Evolutionary conservation across 2,329 filamentous ascomycete genomes (phyloP), one percentile per base, ranked within the genome.

Genomic region (Pseudogymnoascus sp.): DNA sequence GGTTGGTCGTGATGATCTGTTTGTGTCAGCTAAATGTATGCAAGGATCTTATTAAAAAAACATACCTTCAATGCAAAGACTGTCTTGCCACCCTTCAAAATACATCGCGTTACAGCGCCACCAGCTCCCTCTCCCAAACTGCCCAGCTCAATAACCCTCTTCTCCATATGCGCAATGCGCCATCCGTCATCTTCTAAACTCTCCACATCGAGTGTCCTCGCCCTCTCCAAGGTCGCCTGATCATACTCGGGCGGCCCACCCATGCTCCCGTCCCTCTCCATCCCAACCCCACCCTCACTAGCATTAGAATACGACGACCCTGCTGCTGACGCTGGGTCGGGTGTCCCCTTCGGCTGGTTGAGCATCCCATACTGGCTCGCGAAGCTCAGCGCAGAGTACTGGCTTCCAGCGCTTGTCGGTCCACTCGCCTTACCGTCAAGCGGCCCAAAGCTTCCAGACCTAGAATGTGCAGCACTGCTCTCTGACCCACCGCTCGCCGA

Each of bases 1-100:
- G 95, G 74, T 97, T 96, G 36, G 95, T 97, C 2, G 95, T 99
- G 74, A 99, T 99, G 72, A 99, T 89, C 93, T 96, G 67, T 2
- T 63, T 57, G 31, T 64, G 68, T 66, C 70, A 67, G 60, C 37
- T 68, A 63, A 68, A 66, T 47, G 67, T 65, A 47, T 21, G 34
- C 62, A 16, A 47, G 64, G 26, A 39, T n/a, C 39, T 62, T 64
- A 62, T 6, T 21, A 16, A 40, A 31, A 60, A 54, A 64, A 69
- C 79, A 68, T 77, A 96, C 93, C 87, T 99, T 99, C 62, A 99
- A 78, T 6, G 95, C 95, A 79, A 99, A 99, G 6, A 97, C 84
- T 0, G 91, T 97, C 78, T 96, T 96, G 66, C 92, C 93, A 40
- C 89, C 91, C 74, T 91, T 93, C 67, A 99, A 81, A 75, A 87